A percentile compares a stretch with the other conserved stretches of the same genome.
These are phyloP conservation scores for Stenogyne calaminthoides DNA, from an alignment of 305 asterid species.

Conservation along the genomic window DNA sequence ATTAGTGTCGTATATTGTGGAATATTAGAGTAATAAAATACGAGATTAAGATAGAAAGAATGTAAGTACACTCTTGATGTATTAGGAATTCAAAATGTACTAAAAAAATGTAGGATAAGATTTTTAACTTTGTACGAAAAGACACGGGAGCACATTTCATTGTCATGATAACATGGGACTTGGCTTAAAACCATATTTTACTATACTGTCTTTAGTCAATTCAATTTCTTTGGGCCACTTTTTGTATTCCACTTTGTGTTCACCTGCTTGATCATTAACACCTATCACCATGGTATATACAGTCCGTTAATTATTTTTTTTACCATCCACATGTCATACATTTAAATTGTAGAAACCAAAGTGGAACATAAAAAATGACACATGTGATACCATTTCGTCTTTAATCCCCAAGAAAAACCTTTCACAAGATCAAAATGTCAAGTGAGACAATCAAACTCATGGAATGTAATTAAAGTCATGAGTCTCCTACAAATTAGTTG, in stretches of 20 bases:
- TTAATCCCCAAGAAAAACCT: background rate
- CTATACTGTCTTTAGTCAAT: background rate
- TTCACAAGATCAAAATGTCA: background rate
- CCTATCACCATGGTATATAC: too few relatives aligned
- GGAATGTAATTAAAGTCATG: too few relatives aligned
- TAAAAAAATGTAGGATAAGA: background rate
- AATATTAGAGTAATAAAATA: background rate
- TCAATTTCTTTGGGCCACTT: too few relatives aligned
- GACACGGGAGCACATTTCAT: background rate
- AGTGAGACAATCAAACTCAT: background rate
- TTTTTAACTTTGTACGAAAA: background rate
- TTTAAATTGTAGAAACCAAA: too few relatives aligned
- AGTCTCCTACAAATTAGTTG: background rate
- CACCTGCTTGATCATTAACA: too few relatives aligned
- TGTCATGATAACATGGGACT: slow-evolving; percentile 4
- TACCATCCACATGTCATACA: too few relatives aligned
- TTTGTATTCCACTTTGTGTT: too few relatives aligned
- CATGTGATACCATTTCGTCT: too few relatives aligned
- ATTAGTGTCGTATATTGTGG: background rate
- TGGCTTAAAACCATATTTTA: background rate
- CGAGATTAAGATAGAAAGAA: background rate
- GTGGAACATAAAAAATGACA: too few relatives aligned
- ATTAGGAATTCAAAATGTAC: background rate
- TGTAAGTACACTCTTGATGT: background rate
- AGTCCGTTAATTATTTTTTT: too few relatives aligned